A percentile compares a stretch with the other conserved stretches of the same genome.
Conservation (phyloP, 352 stramenopile species). For the Phytophthora tentaculata region DNA sequence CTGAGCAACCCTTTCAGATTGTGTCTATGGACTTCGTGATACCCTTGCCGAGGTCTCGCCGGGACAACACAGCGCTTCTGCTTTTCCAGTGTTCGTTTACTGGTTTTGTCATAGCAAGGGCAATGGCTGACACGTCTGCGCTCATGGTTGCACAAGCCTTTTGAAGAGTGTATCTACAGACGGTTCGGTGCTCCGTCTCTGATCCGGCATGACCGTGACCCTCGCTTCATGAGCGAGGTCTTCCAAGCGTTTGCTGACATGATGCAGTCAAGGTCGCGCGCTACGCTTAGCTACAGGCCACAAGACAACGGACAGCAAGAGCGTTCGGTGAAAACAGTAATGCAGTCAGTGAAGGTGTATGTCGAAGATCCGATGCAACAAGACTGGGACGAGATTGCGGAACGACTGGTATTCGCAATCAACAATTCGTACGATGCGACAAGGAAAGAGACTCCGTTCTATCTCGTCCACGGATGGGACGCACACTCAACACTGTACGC, state of each 20-base stretch:
- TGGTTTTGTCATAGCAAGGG: background rate
- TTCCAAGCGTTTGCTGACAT: background rate
- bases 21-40: background rate
- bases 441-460: background rate
- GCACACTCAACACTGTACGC: background rate
- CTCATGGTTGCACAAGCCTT: background rate
- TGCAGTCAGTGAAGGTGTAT: background rate
- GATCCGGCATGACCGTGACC: background rate
- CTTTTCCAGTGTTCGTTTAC: constrained; percentile 4
- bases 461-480: background rate
- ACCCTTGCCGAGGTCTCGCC: background rate
- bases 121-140: background rate
- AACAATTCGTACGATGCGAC: background rate
- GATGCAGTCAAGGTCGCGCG: background rate
- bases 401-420: background rate
- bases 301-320: background rate
- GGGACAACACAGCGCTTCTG: background rate
- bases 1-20: background rate
- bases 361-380: background rate
- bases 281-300: background rate
- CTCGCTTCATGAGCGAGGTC: background rate
- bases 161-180: background rate
- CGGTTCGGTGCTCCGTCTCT: background rate
- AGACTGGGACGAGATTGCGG: background rate
- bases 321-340: background rate